Percentiles rank a stretch among this genome's conserved stretches.
Conservation (phyloP, 148 eudicot genomes). For the Mesembryanthemum crystallinum region DNA sequence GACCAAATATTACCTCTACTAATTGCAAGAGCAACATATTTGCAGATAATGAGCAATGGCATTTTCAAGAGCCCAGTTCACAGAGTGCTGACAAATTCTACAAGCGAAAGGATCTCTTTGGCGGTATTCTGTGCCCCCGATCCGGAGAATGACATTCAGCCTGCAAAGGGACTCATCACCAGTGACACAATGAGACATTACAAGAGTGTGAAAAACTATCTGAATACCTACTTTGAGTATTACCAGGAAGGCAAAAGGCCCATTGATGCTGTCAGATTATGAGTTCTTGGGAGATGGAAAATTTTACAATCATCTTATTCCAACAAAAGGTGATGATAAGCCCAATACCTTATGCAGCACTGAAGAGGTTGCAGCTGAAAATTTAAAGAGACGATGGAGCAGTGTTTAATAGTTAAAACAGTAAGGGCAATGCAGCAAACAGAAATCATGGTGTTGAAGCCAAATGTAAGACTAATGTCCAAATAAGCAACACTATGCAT, state of each 20-base stretch:
- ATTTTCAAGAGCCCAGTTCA: slow-evolving; percentile 51
- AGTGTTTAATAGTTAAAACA: too few species aligned
- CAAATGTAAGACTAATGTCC: neutral
- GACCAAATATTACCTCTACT: neutral
- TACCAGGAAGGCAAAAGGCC: slow-evolving; percentile 46
- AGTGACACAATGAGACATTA: slow-evolving; percentile 32
- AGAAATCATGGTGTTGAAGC: neutral
- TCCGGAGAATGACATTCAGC: slow-evolving; percentile 32
- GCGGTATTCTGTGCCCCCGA: slow-evolving; percentile 46
- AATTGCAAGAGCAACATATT: neutral
- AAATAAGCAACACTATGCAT: too few species aligned
- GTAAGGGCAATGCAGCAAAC: neutral
- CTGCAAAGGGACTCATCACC: slow-evolving; percentile 35
- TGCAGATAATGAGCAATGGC: slow-evolving; percentile 66
- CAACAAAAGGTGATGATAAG: too few species aligned
- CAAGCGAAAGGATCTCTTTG: slow-evolving; percentile 35
- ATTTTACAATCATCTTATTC: too few species aligned
- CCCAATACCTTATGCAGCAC: too few species aligned
- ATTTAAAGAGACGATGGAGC: too few species aligned
- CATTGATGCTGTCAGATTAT: slow-evolving; percentile 31
- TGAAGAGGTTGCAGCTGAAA: too few species aligned
- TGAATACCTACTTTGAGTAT: slow-evolving; percentile 25
- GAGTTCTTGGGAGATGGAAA: too few species aligned
- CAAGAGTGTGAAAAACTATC: slow-evolving; percentile 33
- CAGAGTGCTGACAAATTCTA: slow-evolving; percentile 44